Percentiles rank a stretch among this genome's conserved stretches.
Evolutionary conservation across 805 yeast species (phyloP).

Genomic region (Saturnispora ahearnii): DNA sequence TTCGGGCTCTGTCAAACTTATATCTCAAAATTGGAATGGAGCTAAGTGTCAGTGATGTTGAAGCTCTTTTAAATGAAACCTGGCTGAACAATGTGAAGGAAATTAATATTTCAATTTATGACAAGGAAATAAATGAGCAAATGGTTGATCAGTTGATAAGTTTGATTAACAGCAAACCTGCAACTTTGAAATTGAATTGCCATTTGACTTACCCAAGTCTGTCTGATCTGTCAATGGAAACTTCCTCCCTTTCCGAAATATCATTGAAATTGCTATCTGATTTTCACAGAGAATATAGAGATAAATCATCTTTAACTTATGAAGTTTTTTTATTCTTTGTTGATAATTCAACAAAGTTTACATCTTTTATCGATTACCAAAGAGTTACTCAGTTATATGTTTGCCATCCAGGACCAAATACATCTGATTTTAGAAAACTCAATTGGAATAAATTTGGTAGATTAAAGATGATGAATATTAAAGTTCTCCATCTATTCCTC

Average conservation of each 20-base stretch:
- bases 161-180: not conserved
- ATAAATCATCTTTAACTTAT: not conserved
- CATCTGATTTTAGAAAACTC: slow-evolving; percentile 4
- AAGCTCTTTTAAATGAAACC: not conserved
- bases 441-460: slow-evolving; percentile 3
- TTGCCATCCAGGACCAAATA: slow-evolving; percentile 7
- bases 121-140: slow-evolving; percentile 3
- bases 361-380: slow-evolving; percentile 1
- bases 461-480: slow-evolving; percentile 5
- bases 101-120: slow-evolving; percentile 5
- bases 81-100: not conserved
- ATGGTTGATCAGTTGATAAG: not conserved
- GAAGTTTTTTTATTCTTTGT: slow-evolving; percentile 8
- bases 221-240: slow-evolving; percentile 4
- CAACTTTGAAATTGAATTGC: slow-evolving; percentile 3
- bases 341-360: slow-evolving; percentile 2
- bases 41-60: not conserved
- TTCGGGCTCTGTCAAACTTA: not conserved
- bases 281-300: not conserved
- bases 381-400: slow-evolving; percentile 6
- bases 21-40: not conserved
- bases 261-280: slow-evolving; percentile 5
- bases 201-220: slow-evolving; percentile 6
- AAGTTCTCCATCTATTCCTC: slow-evolving; percentile 4
- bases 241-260: not conserved